phyloP scores from a whole-genome alignment of 768 basidiomycete genomes.

The Mycena galopus region DNA sequence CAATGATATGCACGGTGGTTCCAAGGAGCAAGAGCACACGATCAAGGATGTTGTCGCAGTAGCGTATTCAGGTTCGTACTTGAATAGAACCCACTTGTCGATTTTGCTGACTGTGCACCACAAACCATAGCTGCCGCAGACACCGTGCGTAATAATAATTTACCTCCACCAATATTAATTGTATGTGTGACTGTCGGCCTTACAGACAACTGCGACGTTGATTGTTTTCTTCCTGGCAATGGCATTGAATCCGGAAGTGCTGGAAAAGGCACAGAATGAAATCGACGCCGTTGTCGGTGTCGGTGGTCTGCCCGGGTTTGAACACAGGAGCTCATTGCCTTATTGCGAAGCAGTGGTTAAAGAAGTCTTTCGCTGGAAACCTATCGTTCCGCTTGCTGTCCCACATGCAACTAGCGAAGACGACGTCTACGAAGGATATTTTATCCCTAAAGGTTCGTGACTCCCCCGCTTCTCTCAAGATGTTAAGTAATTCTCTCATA shows the following conservation, averaged over 20 bases:
- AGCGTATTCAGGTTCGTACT: not conserved
- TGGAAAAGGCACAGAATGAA: conserved; percentile 44
- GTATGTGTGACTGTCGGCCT: not conserved
- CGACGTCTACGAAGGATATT: conserved; percentile 47
- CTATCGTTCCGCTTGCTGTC: conserved; percentile 23
- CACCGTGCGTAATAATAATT: not conserved
- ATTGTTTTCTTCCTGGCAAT: conserved; percentile 43
- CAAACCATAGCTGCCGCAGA: not conserved
- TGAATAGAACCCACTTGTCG: not conserved
- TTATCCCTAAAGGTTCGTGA: conserved; percentile 45
- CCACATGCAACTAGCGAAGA: conserved; percentile 40
- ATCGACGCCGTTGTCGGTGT: conserved; percentile 44
- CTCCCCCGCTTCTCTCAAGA: not conserved
- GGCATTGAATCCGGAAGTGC: conserved; percentile 42
- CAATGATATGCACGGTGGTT: not conserved
- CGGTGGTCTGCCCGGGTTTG: conserved; percentile 44
- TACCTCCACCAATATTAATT: not conserved
- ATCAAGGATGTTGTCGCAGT: not conserved
- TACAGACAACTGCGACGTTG: conserved; percentile 39
- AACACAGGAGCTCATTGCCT: conserved; percentile 35
- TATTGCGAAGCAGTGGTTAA: conserved; percentile 23
- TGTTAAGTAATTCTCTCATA: not conserved
- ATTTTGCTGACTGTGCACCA: not conserved
- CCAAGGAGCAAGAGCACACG: not conserved
- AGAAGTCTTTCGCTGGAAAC: conserved; percentile 30